phyloP scores from a whole-genome alignment of 306 rosid species.

The Cucumis melo region DNA sequence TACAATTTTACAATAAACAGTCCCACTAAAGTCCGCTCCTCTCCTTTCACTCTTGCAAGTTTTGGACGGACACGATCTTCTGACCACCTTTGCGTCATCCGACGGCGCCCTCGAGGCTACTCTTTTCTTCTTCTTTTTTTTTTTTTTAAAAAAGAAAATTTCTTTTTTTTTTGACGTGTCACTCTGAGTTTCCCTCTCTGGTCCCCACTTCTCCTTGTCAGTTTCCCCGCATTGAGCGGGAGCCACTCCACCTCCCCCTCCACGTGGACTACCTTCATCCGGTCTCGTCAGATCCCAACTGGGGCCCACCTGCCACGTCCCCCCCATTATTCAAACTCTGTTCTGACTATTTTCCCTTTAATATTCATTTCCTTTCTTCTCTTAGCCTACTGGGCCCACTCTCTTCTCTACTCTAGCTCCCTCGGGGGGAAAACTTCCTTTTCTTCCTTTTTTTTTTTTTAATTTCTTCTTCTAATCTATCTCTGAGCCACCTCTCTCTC shows the following conservation, averaged over 20 bases:
- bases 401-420: neutral
- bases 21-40: neutral
- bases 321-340: neutral
- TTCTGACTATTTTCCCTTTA: neutral
- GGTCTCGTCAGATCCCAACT: neutral
- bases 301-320: neutral
- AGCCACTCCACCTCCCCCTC: neutral
- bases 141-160: too few species aligned
- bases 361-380: neutral
- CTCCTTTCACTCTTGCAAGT: neutral
- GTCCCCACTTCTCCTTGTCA: conserved; percentile 14
- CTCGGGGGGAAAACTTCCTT: neutral
- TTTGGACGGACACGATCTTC: conserved; percentile 5
- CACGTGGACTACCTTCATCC: neutral
- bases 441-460: too few species aligned
- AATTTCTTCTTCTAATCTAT: neutral
- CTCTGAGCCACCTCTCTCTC: neutral
- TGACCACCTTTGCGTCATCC: neutral
- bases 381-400: neutral
- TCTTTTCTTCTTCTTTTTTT: neutral
- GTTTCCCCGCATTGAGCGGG: conserved; percentile 28
- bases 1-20: neutral
- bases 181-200: conserved; percentile 8
- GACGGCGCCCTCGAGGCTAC: conserved; percentile 4
- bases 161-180: conserved; percentile 3